These are phyloP conservation scores for Vachellia collinsii DNA, from an alignment of 306 rosid species.

Conservation along the genomic window DNA sequence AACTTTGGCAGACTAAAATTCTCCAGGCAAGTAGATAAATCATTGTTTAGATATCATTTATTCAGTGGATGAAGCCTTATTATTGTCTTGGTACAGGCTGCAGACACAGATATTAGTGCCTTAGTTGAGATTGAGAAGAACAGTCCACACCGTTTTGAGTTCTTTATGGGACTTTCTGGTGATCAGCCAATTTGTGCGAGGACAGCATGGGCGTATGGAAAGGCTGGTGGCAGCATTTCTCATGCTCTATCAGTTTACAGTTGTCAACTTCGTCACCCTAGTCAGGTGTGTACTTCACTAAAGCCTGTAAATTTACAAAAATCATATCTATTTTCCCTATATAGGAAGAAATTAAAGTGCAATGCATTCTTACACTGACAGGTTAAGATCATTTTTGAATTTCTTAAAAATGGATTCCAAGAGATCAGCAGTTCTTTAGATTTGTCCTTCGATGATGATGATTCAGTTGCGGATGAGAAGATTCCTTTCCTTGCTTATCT, in stretches of 20 bases:
- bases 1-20: conserved; percentile 98
- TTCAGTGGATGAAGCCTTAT: conserved; percentile 33
- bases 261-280: conserved; percentile 95
- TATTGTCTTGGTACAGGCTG: conserved; percentile 66
- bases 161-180: conserved; percentile 98
- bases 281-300: conserved; percentile 62
- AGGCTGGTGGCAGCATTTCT: conserved; percentile 87
- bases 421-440: conserved; percentile 94
- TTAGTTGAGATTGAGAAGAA: conserved; percentile 97
- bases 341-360: conserved; percentile 32
- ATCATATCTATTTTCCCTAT: conserved; percentile 29
- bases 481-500: conserved; percentile 91
- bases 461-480: conserved; percentile 98
- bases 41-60: conserved; percentile 24
- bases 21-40: conserved; percentile 67
- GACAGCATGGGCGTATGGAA: conserved; percentile 96
- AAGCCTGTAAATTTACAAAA: conserved; percentile 32
- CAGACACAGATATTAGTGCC: conserved; percentile 93
- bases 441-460: conserved; percentile 80
- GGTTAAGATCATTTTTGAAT: conserved; percentile 90
- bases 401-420: conserved; percentile 88
- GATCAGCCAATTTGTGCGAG: conserved; percentile 98
- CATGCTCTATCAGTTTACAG: conserved; percentile 98
- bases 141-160: conserved; percentile 98
- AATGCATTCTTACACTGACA: conserved; percentile 47